phyloP scores from a whole-genome alignment of 768 basidiomycete species.

The Trametes cingulata region DNA sequence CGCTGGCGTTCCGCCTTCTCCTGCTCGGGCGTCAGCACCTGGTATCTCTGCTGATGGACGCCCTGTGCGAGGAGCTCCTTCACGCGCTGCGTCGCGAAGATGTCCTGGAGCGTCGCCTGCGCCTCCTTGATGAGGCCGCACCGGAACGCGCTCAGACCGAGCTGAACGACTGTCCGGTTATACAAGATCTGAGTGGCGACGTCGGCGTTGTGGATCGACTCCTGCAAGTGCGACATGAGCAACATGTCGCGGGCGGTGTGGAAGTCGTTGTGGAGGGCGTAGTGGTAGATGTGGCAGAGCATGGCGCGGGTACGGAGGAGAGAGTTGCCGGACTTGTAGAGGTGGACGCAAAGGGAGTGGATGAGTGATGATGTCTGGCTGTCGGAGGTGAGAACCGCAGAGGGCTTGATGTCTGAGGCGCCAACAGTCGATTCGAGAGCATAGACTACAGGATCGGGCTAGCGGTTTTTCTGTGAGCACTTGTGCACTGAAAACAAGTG shows the following conservation, averaged over 20 bases:
- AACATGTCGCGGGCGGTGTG: constrained; percentile 97
- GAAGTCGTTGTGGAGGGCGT: constrained; percentile 95
- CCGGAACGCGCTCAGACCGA: constrained; percentile 96
- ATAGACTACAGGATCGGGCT: constrained; percentile 93
- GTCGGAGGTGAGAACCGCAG: constrained; percentile 56
- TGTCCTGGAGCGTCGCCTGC: constrained; percentile 90
- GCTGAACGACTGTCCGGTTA: constrained; percentile 95
- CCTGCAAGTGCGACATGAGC: constrained; percentile 98
- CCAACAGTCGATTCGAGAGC: constrained; percentile 79
- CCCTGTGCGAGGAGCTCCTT: constrained; percentile 98
- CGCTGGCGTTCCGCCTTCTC: constrained; percentile 95
- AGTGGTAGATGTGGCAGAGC: constrained; percentile 96
- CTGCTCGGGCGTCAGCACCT: constrained; percentile 87
- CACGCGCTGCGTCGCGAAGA: constrained; percentile 94
- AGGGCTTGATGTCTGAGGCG: constrained; percentile 58
- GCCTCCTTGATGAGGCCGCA: constrained; percentile 93
- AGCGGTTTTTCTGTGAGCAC: constrained; percentile 13
- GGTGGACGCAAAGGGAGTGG: constrained; percentile 84
- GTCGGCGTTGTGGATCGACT: constrained; percentile 93
- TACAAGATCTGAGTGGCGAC: constrained; percentile 97
- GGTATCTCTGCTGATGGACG: constrained; percentile 90
- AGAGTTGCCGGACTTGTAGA: constrained; percentile 91
- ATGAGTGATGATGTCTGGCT: constrained; percentile 74
- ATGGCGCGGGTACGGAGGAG: constrained; percentile 95
- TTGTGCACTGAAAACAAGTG: background rate